A percentile compares a stretch with the other conserved stretches of the same genome.
Evolutionary conservation across 1,284 basidiomycete species (phyloP).

Genomic region (Prillingera fragicola): DNA sequence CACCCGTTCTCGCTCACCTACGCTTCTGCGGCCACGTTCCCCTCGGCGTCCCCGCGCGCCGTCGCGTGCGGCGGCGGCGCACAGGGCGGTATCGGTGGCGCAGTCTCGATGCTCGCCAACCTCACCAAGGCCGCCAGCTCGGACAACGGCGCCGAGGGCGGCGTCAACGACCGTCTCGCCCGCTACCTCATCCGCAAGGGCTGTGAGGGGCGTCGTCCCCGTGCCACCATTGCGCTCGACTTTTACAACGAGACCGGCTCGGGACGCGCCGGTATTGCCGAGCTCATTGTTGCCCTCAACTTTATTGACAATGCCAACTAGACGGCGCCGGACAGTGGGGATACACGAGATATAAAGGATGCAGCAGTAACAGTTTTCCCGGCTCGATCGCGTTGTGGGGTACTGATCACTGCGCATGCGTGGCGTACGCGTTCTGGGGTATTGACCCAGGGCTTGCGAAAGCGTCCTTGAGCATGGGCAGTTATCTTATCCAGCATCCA

Average conservation of each 20-base stretch:
- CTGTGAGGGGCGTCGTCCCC: conserved; percentile 23
- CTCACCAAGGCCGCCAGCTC: conserved; percentile 1
- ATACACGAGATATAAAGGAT: no score
- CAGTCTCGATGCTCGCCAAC: conserved; percentile 6
- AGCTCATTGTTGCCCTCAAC: conserved; percentile 14
- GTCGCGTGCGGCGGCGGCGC: conserved; percentile 1
- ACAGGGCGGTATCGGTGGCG: conserved; percentile 4
- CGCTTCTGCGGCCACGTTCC: conserved; percentile 70
- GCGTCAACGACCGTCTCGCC: conserved; percentile 66
- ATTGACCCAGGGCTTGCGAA: no score
- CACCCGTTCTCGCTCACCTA: conserved; percentile 60
- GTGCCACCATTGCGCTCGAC: conserved; percentile 39
- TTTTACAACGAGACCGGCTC: conserved; percentile 29
- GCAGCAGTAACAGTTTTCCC: no score
- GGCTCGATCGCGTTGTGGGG: no score
- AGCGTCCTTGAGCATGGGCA: no score
- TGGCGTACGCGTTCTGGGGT: no score
- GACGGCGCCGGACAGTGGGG: not conserved
- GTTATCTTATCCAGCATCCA: no score
- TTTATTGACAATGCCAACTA: conserved; percentile 10
- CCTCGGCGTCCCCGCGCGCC: conserved; percentile 59
- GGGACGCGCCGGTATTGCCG: conserved; percentile 10
- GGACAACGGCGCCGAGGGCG: conserved; percentile 47
- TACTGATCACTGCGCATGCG: no score
- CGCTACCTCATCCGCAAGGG: conserved; percentile 59